Evolutionary conservation across 768 basidiomycete species (phyloP), one percentile per base, ranked within the genome.

Genomic region (Lactarius deliciosus): DNA sequence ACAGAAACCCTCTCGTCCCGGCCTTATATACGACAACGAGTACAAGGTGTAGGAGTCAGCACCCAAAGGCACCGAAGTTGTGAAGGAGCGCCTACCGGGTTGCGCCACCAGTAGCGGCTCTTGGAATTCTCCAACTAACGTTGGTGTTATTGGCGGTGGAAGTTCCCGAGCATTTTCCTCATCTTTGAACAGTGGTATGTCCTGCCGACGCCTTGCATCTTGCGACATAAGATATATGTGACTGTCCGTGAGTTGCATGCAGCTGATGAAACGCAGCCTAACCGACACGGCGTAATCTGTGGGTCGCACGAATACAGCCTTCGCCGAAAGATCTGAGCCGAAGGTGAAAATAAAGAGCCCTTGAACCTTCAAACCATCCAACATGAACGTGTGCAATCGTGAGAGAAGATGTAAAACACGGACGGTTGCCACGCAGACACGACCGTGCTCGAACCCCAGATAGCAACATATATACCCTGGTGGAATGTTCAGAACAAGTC

Each of bases 361-460:
- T 22, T 30, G 34, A 11, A 30, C 8, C 64, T 65, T 40, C 59
- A 43, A 65, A 59, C 28, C 32, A 34, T 13, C 13, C 32, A 32
- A 32, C 6, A 15, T 5, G 22, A 41, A 15, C n/a, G 25, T 0
- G 20, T 36, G 32, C 11, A 20, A 40, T 28, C 47, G 5, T 11
- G 22, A 25, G 22, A 11, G 22, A 22, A 25, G 47, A 1, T 25
- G 47, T 36, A 22, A 38, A 30, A 36, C 8, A 62, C 60, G 41
- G n/a, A 66, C 65, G 11, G 61, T 50, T 20, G 65, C 60, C 20
- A 66, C 61, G 34, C 60, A 41, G 22, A 66, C 61, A 28, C 65
- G 65, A 1, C 56, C 61, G 10, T 66, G 54, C 43, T 56, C 57
- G 32, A 66, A 57, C 11, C 60, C 65, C n/a, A 66, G 50, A 43